These are phyloP conservation scores for Penicillium sp. DNA, from an alignment of 2,329 filamentous ascomycete genomes.

Conservation along the genomic window DNA sequence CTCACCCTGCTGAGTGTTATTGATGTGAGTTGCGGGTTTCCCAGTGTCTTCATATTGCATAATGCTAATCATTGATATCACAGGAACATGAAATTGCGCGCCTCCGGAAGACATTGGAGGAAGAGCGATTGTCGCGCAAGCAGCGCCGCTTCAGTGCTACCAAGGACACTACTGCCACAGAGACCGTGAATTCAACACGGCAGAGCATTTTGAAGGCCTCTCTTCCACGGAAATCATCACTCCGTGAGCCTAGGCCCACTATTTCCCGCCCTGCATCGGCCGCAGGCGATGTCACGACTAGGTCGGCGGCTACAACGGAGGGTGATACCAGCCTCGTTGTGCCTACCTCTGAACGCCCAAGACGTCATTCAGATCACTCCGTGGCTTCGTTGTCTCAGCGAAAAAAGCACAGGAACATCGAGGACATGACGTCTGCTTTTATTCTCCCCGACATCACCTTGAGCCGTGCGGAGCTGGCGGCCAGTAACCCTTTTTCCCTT, in stretches of 20 bases:
- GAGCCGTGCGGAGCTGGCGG: slow-evolving; percentile 33
- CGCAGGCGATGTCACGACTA: slow-evolving; percentile 38
- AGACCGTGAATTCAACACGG: slow-evolving; percentile 42
- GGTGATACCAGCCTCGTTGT: slow-evolving; percentile 34
- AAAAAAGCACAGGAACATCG: slow-evolving; percentile 51
- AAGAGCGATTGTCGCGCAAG: slow-evolving; percentile 52
- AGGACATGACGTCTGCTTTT: slow-evolving; percentile 65
- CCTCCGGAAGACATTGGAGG: slow-evolving; percentile 58
- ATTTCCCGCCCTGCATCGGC: slow-evolving; percentile 37
- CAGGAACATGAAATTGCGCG: slow-evolving; percentile 53
- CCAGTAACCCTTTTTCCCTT: slow-evolving; percentile 35
- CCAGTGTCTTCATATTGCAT: not conserved
- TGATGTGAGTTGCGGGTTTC: slow-evolving; percentile 40
- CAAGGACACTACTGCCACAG: slow-evolving; percentile 40
- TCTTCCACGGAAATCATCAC: slow-evolving; percentile 56
- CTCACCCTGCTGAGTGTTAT: slow-evolving; percentile 59
- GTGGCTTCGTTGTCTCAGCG: slow-evolving; percentile 53
- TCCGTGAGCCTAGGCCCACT: slow-evolving; percentile 52
- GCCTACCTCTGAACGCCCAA: slow-evolving; percentile 31
- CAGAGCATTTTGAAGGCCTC: slow-evolving; percentile 41
- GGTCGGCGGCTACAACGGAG: slow-evolving; percentile 32
- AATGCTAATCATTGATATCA: slow-evolving; percentile 11
- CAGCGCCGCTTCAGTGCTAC: slow-evolving; percentile 36
- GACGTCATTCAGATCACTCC: slow-evolving; percentile 49
- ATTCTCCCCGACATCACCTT: slow-evolving; percentile 66